These are phyloP conservation scores for Mortierella sp. DNA, from an alignment of 371 early-diverging fungal species.

Conservation along the genomic window DNA sequence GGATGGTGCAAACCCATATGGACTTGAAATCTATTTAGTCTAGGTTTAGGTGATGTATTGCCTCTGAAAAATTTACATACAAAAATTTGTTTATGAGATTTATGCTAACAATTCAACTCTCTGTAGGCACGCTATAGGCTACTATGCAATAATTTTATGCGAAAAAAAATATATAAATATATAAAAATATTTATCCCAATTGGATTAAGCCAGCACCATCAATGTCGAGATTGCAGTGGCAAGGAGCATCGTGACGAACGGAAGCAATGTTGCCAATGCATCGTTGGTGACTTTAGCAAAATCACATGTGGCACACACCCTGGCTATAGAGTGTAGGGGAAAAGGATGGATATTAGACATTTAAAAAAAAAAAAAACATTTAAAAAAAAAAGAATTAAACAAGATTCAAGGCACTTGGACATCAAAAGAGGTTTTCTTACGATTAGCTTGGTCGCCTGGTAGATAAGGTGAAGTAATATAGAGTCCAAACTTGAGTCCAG, in stretches of 20 bases:
- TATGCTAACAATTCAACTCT: too few species aligned
- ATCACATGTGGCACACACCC: constrained; percentile 33
- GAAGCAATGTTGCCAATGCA: constrained; percentile 13
- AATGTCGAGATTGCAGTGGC: constrained; percentile 9
- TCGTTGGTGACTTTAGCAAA: constrained; percentile 28
- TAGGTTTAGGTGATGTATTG: too few species aligned
- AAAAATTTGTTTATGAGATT: too few species aligned
- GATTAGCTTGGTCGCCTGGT: constrained; percentile 21
- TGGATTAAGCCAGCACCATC: constrained; percentile 5
- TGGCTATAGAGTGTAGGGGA: constrained; percentile 18
- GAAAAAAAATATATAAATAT: neutral
- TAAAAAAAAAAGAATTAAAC: neutral
- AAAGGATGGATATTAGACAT: neutral
- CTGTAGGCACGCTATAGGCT: too few species aligned
- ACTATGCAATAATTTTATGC: neutral
- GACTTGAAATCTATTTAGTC: neutral
- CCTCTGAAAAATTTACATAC: too few species aligned
- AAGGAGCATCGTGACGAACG: neutral
- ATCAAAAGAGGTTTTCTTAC: constrained; percentile 14
- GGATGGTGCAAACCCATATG: neutral
- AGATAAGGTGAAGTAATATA: constrained; percentile 15
- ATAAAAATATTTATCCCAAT: neutral
- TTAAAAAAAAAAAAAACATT: neutral
- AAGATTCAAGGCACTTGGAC: neutral
- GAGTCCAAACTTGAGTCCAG: constrained; percentile 40